These are phyloP conservation scores for Protomyces gravidus DNA, from an alignment of 1,139 yeast genomes.

Conservation along the genomic window DNA sequence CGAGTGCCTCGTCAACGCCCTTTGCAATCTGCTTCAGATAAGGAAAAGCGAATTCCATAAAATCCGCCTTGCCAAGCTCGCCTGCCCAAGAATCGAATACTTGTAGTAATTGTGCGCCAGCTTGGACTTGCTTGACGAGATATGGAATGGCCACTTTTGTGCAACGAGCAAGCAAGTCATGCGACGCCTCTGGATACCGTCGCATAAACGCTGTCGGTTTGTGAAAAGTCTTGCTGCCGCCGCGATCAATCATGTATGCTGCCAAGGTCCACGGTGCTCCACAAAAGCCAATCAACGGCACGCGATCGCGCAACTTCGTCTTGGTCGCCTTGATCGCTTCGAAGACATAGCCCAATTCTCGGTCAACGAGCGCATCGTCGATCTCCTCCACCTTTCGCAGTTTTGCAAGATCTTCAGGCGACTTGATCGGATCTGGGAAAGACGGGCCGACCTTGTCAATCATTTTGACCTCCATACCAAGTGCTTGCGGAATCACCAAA, in stretches of 20 bases:
- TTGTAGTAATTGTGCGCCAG: conserved; percentile 97
- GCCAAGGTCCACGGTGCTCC: conserved; percentile 98
- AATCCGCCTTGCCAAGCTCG: conserved; percentile 85
- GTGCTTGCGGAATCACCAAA: conserved; percentile 93
- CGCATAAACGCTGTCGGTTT: conserved; percentile 91
- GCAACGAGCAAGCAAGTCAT: conserved; percentile 65
- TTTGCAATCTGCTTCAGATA: conserved; percentile 72
- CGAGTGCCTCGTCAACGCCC: conserved; percentile 63
- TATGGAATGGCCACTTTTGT: conserved; percentile 90
- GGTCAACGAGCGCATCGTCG: conserved; percentile 50
- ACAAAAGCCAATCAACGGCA: conserved; percentile 88
- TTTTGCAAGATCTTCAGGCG: conserved; percentile 62
- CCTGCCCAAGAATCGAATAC: conserved; percentile 98
- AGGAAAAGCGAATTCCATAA: conserved; percentile 81
- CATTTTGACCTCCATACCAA: conserved; percentile 95
- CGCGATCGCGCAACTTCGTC: conserved; percentile 76
- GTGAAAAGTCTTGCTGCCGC: conserved; percentile 86
- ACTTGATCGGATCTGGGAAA: conserved; percentile 80
- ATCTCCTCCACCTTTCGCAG: conserved; percentile 46
- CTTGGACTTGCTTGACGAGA: conserved; percentile 87
- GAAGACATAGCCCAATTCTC: conserved; percentile 89
- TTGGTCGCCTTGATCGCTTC: conserved; percentile 86
- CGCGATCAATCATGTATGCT: conserved; percentile 97
- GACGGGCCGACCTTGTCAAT: conserved; percentile 93
- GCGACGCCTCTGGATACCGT: conserved; percentile 68